Conservation (phyloP, 2,329 filamentous ascomycete genomes). For the Seiridium unicorne region DNA sequence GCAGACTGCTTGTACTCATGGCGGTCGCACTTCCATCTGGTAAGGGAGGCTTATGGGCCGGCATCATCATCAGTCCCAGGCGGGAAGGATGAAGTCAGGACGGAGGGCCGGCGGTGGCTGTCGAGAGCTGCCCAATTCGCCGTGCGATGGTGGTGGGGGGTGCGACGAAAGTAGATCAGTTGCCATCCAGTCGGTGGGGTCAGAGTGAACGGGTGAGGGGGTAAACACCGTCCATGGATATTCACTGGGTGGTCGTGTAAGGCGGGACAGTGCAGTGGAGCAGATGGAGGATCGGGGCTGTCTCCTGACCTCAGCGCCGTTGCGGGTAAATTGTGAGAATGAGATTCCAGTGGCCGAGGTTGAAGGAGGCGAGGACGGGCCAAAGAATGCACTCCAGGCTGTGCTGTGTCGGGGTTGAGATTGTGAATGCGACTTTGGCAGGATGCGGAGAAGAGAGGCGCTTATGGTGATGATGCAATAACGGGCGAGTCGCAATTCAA, state of each 20-base stretch:
- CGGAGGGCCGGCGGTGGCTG: neutral
- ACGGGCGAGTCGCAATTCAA: too few species aligned
- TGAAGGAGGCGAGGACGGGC: neutral
- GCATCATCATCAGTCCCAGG: constrained; percentile 2
- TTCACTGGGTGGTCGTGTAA: neutral
- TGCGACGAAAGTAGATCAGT: constrained; percentile 1
- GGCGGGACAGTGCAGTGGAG: neutral
- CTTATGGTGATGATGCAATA: too few species aligned
- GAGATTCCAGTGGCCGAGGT: neutral
- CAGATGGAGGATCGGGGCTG: neutral
- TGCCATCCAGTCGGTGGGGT: constrained; percentile 3
- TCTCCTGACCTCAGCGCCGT: neutral
- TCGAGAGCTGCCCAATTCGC: constrained; percentile 2
- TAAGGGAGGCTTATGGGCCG: constrained; percentile 1
- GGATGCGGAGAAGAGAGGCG: too few species aligned
- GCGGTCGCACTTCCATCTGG: neutral
- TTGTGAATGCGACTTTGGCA: too few species aligned
- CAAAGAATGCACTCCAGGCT: too few species aligned
- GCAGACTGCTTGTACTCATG: constrained; percentile 13
- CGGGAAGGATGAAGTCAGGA: neutral
- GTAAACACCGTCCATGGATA: neutral
- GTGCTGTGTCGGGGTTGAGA: too few species aligned
- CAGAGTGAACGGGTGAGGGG: neutral
- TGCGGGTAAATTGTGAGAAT: neutral
- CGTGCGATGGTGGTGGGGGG: neutral